Conservation (phyloP, 805 yeast genomes). For the Myxozyma udenii region DNA sequence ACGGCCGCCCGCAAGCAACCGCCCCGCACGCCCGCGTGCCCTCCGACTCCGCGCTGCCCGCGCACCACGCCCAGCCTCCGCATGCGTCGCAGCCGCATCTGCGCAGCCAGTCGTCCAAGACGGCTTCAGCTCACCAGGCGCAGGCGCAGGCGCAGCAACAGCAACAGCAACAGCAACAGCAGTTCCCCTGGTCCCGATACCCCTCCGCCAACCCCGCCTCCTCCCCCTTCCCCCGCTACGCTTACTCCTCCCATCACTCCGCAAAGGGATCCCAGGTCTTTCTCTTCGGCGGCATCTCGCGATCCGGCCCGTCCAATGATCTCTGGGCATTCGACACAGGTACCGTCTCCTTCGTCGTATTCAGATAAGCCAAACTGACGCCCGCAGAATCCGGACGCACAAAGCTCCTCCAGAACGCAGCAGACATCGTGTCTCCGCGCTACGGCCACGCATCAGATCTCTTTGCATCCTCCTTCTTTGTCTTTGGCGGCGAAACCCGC, state of each 20-base stretch:
- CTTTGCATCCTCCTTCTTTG: slow-evolving; percentile 90
- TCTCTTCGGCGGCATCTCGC: slow-evolving; percentile 82
- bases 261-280: slow-evolving; percentile 24
- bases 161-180: slow-evolving; percentile 3
- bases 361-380: slow-evolving; percentile 39
- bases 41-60: too few species aligned
- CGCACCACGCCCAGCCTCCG: too few species aligned
- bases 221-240: slow-evolving; percentile 1
- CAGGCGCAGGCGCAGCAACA: neutral
- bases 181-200: neutral
- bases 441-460: slow-evolving; percentile 92
- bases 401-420: slow-evolving; percentile 45
- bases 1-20: too few species aligned
- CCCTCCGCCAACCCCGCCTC: neutral
- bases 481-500: slow-evolving; percentile 94
- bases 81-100: too few species aligned
- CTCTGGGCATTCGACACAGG: slow-evolving; percentile 79
- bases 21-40: too few species aligned
- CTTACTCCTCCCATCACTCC: neutral
- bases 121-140: too few species aligned
- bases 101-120: too few species aligned
- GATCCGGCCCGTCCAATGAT: slow-evolving; percentile 80
- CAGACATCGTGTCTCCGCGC: slow-evolving; percentile 87
- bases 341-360: neutral
- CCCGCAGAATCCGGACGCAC: neutral